Evolutionary conservation across 306 rosid genomes (phyloP).

Genomic region (Fragaria vesca): DNA sequence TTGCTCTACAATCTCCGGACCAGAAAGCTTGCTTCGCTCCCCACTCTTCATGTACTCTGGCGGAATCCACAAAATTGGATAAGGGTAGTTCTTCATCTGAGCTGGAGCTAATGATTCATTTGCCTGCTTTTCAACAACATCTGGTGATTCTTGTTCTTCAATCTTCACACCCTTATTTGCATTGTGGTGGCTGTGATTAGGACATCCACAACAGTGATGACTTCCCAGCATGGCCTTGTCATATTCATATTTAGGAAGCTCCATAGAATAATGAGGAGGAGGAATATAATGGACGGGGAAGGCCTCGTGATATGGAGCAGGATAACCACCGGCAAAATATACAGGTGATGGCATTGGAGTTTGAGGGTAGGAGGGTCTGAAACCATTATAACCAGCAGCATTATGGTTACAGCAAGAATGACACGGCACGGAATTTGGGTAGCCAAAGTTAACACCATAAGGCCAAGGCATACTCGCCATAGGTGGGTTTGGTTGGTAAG

Average conservation of each 20-base stretch:
- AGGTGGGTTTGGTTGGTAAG: slow-evolving; percentile 34
- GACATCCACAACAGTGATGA: slow-evolving; percentile 61
- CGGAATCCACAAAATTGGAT: slow-evolving; percentile 58
- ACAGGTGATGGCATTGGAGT: slow-evolving; percentile 24
- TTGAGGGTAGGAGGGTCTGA: slow-evolving; percentile 37
- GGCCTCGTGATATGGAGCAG: slow-evolving; percentile 29
- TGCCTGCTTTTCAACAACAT: slow-evolving; percentile 33
- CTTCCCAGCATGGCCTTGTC: slow-evolving; percentile 45
- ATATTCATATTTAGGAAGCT: slow-evolving; percentile 56
- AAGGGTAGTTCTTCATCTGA: slow-evolving; percentile 37
- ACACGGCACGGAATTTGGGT: slow-evolving; percentile 31
- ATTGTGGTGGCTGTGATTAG: slow-evolving; percentile 34
- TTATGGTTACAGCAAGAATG: slow-evolving; percentile 47
- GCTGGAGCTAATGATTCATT: slow-evolving; percentile 33
- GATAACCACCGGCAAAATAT: slow-evolving; percentile 10
- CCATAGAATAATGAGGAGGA: slow-evolving; percentile 44
- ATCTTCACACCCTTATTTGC: slow-evolving; percentile 42
- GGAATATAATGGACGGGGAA: slow-evolving; percentile 33
- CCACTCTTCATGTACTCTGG: slow-evolving; percentile 27
- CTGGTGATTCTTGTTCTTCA: slow-evolving; percentile 51
- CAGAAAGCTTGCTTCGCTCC: slow-evolving; percentile 25
- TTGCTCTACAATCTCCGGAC: slow-evolving; percentile 24
- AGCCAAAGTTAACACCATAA: slow-evolving; percentile 30
- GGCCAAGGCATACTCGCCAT: slow-evolving; percentile 47
- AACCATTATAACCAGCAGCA: slow-evolving; percentile 30